These are phyloP conservation scores for Acacia melanoxylon DNA, from an alignment of 306 rosid genomes.

Conservation along the genomic window DNA sequence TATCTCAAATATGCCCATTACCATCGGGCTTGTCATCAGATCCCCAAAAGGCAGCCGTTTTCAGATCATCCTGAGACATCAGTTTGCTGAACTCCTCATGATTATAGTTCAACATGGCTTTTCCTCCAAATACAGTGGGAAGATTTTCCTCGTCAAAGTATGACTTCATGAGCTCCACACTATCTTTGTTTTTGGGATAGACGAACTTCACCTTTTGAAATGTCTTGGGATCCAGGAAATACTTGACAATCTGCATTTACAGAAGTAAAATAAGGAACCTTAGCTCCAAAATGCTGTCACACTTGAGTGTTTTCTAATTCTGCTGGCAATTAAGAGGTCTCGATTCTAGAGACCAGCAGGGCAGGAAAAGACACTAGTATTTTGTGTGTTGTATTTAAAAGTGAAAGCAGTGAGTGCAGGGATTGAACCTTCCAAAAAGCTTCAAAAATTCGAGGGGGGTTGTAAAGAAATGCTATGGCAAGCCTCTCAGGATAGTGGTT, in stretches of 20 bases:
- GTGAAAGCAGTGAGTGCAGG: background rate
- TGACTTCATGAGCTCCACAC: slow-evolving; percentile 84
- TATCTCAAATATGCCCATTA: slow-evolving; percentile 45
- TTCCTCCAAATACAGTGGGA: slow-evolving; percentile 78
- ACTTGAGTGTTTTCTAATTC: background rate
- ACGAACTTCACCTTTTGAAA: slow-evolving; percentile 88
- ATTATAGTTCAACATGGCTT: slow-evolving; percentile 63
- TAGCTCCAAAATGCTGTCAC: background rate
- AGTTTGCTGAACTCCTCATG: slow-evolving; percentile 69
- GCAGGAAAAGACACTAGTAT: background rate
- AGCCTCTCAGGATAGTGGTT: slow-evolving; percentile 56
- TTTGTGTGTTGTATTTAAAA: background rate
- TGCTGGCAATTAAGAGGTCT: background rate
- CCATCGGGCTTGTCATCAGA: slow-evolving; percentile 39
- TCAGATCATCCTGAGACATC: slow-evolving; percentile 78
- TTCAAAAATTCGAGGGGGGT: slow-evolving; percentile 53
- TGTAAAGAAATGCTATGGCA: slow-evolving; percentile 49
- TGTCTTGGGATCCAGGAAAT: slow-evolving; percentile 81
- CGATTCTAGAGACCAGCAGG: background rate
- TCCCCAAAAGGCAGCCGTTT: slow-evolving; percentile 66
- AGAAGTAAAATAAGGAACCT: slow-evolving; percentile 16
- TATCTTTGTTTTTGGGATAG: slow-evolving; percentile 71
- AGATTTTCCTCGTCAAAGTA: slow-evolving; percentile 85
- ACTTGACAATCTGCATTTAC: slow-evolving; percentile 73
- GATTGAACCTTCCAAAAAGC: slow-evolving; percentile 52